A percentile compares a stretch with the other conserved stretches of the same genome.
Conservation (phyloP, 73 alveolate species). For the Tetrahymena thermophila region DNA sequence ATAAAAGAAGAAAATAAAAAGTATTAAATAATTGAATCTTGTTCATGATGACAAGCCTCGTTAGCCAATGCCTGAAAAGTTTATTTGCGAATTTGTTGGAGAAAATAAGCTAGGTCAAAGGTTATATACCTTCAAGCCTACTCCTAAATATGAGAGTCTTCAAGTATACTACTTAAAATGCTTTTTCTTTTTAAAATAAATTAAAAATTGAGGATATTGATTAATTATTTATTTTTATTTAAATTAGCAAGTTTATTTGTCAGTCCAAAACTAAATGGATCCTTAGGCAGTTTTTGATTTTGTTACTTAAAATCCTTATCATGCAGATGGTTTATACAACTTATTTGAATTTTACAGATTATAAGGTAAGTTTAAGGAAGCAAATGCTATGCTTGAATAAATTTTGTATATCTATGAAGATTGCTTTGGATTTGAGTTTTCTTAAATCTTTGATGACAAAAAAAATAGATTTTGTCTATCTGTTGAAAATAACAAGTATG, state of each 20-base stretch:
- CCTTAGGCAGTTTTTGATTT: conserved; percentile 3
- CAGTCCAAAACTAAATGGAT: not conserved
- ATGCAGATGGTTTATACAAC: conserved; percentile 7
- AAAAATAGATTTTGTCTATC: conserved; percentile 20
- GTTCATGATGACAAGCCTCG: not conserved
- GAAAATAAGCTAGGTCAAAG: not conserved
- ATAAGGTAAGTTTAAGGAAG: conserved; percentile 13
- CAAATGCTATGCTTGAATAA: conserved; percentile 7
- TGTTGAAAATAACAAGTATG: conserved; percentile 29
- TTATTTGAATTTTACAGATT: not conserved
- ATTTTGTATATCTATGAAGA: conserved; percentile 3
- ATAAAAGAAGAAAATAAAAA: not conserved
- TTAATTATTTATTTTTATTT: no score
- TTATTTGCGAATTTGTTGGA: not conserved
- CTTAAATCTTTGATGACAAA: not conserved
- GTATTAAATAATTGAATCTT: not conserved
- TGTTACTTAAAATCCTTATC: conserved; percentile 9
- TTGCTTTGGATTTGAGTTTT: conserved; percentile 22
- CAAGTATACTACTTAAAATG: not conserved
- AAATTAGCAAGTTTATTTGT: not conserved
- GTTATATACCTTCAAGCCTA: not conserved
- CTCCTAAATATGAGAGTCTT: not conserved
- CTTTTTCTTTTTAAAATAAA: not conserved
- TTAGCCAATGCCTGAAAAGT: not conserved
- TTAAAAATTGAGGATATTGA: no score